Conservation (phyloP, 805 yeast genomes). For the Hanseniaspora clermontiae region DNA sequence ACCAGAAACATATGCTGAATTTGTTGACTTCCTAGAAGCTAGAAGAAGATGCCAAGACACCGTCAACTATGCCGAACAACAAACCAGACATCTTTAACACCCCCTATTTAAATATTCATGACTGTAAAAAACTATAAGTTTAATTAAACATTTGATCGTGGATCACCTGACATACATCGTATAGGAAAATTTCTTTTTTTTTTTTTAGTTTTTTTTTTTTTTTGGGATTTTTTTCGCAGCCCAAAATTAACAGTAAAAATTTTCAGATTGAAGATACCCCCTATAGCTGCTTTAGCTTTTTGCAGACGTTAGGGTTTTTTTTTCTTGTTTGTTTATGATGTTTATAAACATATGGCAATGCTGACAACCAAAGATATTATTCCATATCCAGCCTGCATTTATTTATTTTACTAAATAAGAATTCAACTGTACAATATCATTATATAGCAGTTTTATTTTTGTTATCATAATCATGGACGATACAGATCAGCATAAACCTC, state of each 20-base stretch:
- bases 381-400: not conserved
- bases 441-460: not conserved
- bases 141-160: not conserved
- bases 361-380: not conserved
- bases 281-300: no score
- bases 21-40: conserved; percentile 84
- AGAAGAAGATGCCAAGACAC: conserved; percentile 81
- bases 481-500: not conserved
- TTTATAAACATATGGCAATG: no score
- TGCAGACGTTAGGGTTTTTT: no score
- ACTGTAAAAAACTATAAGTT: no score
- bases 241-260: not conserved
- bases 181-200: conserved; percentile 9
- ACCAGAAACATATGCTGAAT: conserved; percentile 80
- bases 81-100: conserved; percentile 24
- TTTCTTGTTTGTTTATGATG: no score
- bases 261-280: not conserved
- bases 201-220: not conserved
- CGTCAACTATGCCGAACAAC: conserved; percentile 45
- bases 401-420: not conserved
- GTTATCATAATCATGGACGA: not conserved
- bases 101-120: no score
- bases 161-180: conserved; percentile 4
- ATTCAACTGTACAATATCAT: not conserved
- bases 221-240: not conserved